phyloP scores from a whole-genome alignment of 2,329 filamentous ascomycete genomes.

The Pseudofabraea citricarpa region DNA sequence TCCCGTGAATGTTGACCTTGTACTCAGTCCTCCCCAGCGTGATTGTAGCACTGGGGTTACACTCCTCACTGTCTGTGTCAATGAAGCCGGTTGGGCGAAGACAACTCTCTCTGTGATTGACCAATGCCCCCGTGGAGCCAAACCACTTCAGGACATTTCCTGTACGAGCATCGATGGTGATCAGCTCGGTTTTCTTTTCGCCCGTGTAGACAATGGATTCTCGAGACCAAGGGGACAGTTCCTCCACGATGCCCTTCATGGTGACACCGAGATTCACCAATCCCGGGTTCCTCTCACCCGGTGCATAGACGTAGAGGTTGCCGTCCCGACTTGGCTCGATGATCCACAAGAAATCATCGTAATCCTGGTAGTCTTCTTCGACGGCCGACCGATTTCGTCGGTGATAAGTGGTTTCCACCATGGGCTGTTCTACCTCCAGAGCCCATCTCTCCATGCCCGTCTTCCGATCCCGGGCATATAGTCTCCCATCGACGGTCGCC shows the following conservation, averaged over 20 bases:
- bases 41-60: constrained; percentile 73
- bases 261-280: constrained; percentile 65
- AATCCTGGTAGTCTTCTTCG: constrained; percentile 53
- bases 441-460: constrained; percentile 84
- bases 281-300: constrained; percentile 52
- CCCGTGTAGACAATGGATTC: constrained; percentile 83
- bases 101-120: constrained; percentile 71
- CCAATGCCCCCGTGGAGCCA: constrained; percentile 64
- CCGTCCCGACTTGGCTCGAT: constrained; percentile 89
- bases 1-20: constrained; percentile 77
- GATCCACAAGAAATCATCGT: constrained; percentile 91
- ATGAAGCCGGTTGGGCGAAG: constrained; percentile 59
- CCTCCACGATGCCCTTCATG: constrained; percentile 84
- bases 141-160: constrained; percentile 82
- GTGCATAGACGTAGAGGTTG: constrained; percentile 79
- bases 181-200: constrained; percentile 83
- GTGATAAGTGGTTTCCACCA: constrained; percentile 86
- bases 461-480: constrained; percentile 85
- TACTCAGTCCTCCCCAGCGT: constrained; percentile 87
- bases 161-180: constrained; percentile 82
- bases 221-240: constrained; percentile 71
- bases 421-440: constrained; percentile 75
- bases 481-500: constrained; percentile 98
- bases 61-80: constrained; percentile 61
- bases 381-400: constrained; percentile 60